Evolutionary conservation across 2,329 filamentous ascomycete genomes (phyloP).

Genomic region (Aspergillus proliferans): DNA sequence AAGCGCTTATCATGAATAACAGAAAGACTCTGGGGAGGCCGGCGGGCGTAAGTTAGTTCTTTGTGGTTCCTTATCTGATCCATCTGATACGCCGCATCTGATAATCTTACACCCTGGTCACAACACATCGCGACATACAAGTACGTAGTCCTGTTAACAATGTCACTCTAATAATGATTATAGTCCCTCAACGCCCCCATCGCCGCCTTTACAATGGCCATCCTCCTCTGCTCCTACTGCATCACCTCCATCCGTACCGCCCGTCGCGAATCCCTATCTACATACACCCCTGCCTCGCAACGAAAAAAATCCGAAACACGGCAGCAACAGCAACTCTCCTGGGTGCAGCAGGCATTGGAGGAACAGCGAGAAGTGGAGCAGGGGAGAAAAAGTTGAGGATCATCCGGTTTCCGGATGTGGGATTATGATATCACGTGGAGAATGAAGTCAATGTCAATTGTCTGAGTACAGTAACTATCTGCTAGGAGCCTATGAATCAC

Average conservation of each 20-base stretch:
- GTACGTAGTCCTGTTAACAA: background rate
- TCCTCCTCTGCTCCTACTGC: slow-evolving; percentile 55
- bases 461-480: too few species aligned
- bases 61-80: background rate
- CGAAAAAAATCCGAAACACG: slow-evolving; percentile 42
- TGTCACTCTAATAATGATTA: background rate
- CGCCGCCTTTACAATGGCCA: slow-evolving; percentile 59
- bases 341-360: slow-evolving; percentile 29
- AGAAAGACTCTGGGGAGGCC: background rate
- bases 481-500: too few species aligned
- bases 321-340: slow-evolving; percentile 15
- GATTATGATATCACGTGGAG: background rate
- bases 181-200: slow-evolving; percentile 54
- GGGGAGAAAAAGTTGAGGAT: background rate
- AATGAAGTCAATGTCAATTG: background rate
- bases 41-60: background rate
- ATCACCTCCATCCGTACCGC: slow-evolving; percentile 61
- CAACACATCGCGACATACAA: background rate
- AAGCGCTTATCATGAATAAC: background rate
- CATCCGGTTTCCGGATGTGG: background rate
- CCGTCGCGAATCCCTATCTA: slow-evolving; percentile 57
- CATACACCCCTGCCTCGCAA: slow-evolving; percentile 2
- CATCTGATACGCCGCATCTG: background rate
- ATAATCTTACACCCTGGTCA: background rate
- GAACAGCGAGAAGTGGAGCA: slow-evolving; percentile 9